Base-by-base conservation (phyloP, 2,329 filamentous ascomycete genomes). In the Cryphonectria parasitica region DNA sequence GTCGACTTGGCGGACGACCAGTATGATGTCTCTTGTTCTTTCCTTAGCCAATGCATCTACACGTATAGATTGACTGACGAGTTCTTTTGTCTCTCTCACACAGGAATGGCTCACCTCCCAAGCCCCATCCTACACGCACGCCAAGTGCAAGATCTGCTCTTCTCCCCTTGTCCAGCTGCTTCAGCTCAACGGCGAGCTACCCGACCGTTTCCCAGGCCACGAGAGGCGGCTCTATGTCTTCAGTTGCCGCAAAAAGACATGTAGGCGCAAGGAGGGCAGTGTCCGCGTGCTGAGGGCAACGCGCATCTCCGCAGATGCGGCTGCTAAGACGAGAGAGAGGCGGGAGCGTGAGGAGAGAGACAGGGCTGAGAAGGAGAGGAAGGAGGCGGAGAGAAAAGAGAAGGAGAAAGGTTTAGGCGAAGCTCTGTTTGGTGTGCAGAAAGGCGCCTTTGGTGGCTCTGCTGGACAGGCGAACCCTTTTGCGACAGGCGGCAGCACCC, bases 191-290 rank as follows among this genome's bases (percentile, higher is more conserved):
- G 95, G 90, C 76, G 94, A 98, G 78, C 86, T 98, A 3, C 95
- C 94, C 19, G 92, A 95, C 69, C 87, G 89, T 64, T 98, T 97
- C 77, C 92, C 94, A 1, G 90, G 91, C 69, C 93, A 98, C 80
- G 94, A 98, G 77, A 87, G 96, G 75, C 89, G 95, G 73, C 79
- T 99, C 25, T 98, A 98, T 77, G 85, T 99, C 17, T 94, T 97
- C 79, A 88, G 88, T 25, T 99, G 96, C 80, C 88, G 90, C 71
- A 87, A 89, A 74, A 93, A 92, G 79, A 84, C 89, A 15, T 99
- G 96, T 78, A 89, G 92, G 76, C 87, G 95, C 73, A 95, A 94
- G 77, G 87, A 91, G 28, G 96, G 96, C 1, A 95, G 92, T 78
- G 87, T 98, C 70, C 88, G 95, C 39, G 92, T 87, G 0, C 78